phyloP scores from a whole-genome alignment of 306 rosid species.

The Rosa rugosa region DNA sequence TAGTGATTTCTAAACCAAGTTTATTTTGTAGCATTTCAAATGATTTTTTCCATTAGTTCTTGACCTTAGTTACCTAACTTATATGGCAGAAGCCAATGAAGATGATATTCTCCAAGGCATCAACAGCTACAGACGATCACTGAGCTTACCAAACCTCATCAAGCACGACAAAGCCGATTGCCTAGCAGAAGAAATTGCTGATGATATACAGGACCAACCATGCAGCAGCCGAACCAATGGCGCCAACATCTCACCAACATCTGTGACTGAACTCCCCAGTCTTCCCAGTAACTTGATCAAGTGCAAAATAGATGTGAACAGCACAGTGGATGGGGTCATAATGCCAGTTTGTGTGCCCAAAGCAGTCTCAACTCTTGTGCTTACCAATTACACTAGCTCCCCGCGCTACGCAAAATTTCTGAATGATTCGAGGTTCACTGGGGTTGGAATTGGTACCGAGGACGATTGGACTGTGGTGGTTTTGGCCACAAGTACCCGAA shows the following conservation, averaged over 20 bases:
- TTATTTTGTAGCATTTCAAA: neutral
- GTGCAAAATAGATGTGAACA: slow-evolving; percentile 52
- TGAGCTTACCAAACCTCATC: slow-evolving; percentile 36
- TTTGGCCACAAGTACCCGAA: slow-evolving; percentile 38
- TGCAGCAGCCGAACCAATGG: slow-evolving; percentile 41
- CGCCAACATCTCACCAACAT: slow-evolving; percentile 22
- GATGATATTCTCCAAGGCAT: slow-evolving; percentile 60
- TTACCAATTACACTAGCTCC: slow-evolving; percentile 40
- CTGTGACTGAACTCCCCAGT: slow-evolving; percentile 26
- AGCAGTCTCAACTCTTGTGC: slow-evolving; percentile 21
- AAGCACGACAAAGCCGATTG: slow-evolving; percentile 48
- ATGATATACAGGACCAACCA: slow-evolving; percentile 34
- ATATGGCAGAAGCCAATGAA: slow-evolving; percentile 36
- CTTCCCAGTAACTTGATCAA: slow-evolving; percentile 25
- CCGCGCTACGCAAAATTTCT: slow-evolving; percentile 28
- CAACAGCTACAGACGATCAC: slow-evolving; percentile 47
- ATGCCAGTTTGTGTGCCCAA: slow-evolving; percentile 59
- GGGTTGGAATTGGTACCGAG: slow-evolving; percentile 57
- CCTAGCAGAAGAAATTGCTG: slow-evolving; percentile 57
- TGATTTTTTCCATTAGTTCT: neutral
- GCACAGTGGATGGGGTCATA: slow-evolving; percentile 45
- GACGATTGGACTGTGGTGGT: slow-evolving; percentile 63
- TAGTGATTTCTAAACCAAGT: neutral
- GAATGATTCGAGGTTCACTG: slow-evolving; percentile 36
- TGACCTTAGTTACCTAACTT: neutral